phyloP scores from a whole-genome alignment of 108 stramenopile genomes.

The Mayamaea pseudoterrestris region DNA sequence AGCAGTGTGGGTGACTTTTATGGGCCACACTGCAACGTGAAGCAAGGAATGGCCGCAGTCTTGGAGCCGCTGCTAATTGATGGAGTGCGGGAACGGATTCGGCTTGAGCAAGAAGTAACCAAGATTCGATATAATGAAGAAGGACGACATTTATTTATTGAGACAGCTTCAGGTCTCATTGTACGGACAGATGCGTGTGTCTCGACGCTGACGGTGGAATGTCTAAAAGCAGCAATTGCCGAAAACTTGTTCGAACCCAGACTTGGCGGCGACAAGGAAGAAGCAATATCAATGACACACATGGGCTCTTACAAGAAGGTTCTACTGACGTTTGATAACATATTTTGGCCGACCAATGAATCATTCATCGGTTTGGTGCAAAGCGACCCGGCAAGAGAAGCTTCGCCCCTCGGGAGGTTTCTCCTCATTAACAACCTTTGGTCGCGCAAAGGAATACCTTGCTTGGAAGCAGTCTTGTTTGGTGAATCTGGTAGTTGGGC shows the following conservation, averaged over 20 bases:
- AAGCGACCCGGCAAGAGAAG: background rate
- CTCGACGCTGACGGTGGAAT: constrained; percentile 33
- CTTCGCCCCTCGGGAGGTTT: constrained; percentile 9
- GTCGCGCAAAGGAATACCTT: constrained; percentile 31
- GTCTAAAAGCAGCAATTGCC: constrained; percentile 11
- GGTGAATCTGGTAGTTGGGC: constrained; percentile 33
- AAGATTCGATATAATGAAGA: background rate
- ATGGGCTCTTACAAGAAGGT: constrained; percentile 52
- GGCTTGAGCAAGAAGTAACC: constrained; percentile 10
- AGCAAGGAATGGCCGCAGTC: constrained; percentile 28
- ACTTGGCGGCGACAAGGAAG: constrained; percentile 19
- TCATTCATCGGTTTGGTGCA: constrained; percentile 38
- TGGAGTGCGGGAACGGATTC: constrained; percentile 4
- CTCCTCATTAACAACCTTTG: constrained; percentile 37
- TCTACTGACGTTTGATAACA: constrained; percentile 36
- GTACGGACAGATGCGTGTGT: constrained; percentile 32
- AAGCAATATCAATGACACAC: constrained; percentile 20
- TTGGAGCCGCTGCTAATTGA: constrained; percentile 16
- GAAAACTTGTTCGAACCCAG: constrained; percentile 19
- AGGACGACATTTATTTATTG: constrained; percentile 7
- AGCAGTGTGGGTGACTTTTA: constrained; percentile 32
- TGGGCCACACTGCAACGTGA: constrained; percentile 40
- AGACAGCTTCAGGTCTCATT: constrained; percentile 15
- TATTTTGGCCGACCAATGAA: constrained; percentile 38
- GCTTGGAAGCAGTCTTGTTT: constrained; percentile 33